phyloP scores from a whole-genome alignment of 495 filamentous ascomycete genomes.

The Podospora fimiseda region DNA sequence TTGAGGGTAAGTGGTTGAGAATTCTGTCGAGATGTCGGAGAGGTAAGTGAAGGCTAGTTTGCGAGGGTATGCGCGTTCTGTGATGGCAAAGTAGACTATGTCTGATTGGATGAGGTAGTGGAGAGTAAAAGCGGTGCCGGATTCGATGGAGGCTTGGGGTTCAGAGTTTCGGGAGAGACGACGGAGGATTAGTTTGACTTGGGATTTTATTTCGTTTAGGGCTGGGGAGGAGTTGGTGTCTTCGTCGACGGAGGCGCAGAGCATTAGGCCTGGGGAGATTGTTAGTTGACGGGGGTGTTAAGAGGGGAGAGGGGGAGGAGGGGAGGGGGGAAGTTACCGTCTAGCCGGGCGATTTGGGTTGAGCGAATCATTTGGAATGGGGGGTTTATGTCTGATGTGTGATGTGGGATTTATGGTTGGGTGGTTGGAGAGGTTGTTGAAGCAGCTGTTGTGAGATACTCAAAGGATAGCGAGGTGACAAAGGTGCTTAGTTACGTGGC shows the following conservation, averaged over 20 bases:
- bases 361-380: conserved; percentile 74
- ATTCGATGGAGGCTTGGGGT: conserved; percentile 87
- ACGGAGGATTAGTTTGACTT: conserved; percentile 84
- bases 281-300: conserved; percentile 12
- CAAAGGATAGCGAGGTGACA: not conserved
- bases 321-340: conserved; percentile 53
- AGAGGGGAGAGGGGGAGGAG: not conserved
- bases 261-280: conserved; percentile 64
- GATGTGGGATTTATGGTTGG: not conserved
- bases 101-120: conserved; percentile 82
- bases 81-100: conserved; percentile 87
- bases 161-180: conserved; percentile 81
- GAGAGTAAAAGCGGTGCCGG: conserved; percentile 64
- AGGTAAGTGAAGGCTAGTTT: conserved; percentile 99
- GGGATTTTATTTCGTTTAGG: conserved; percentile 79
- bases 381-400: not conserved
- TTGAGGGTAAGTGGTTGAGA: conserved; percentile 74
- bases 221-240: conserved; percentile 57
- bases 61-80: conserved; percentile 88
- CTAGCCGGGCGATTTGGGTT: conserved; percentile 87
- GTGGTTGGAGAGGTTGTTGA: not conserved
- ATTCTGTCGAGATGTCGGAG: conserved; percentile 82
- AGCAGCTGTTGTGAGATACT: too few relatives aligned
- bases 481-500: not conserved
- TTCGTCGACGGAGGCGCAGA: conserved; percentile 93